Base-by-base conservation (phyloP, 192 early-diverging fungal genomes). In the Podila minutissima region DNA sequence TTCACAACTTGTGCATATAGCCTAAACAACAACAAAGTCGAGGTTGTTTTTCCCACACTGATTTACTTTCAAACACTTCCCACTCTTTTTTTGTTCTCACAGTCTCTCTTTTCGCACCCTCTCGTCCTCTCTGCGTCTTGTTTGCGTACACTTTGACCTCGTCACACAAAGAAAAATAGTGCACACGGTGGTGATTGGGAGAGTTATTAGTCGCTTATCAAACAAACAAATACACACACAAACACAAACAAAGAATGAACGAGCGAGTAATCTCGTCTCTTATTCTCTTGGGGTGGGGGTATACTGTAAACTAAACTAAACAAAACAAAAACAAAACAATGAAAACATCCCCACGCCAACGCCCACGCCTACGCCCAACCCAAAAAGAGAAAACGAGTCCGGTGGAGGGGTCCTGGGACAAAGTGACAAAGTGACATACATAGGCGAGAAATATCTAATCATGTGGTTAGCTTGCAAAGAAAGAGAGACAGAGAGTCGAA, bases 81-180 rank as follows among this genome's bases (percentile, higher is more conserved):
- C 41, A 12, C 38, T 11, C 33, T 41, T 12, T 12, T 41, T 41
- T 41, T 41, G 41, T 46, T 46, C 41, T 46, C 41, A 46, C 41
- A 46, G 41, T 46, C 41, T 17, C 38, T 12, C 41, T 17, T 46
- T 37, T 37, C 10, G 0, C 41, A 26, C 20, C n/a, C 55, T 26
- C n/a, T 24, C 26, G 41, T 46, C 26, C 2, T 58, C 22, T 58
- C 55, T n/a, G 1, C 55, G 17, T 10, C 20, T 22, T 57, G 6
- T 20, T 46, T 46, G 1, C 13, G 41, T 46, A 60, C 59, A 31
- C 59, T 60, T 60, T 60, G 59, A 60, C 59, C 59, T 24, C 59
- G 59, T 60, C 28, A 19, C 59, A 60, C 59, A 60, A 60, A 29
- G 15, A 60, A 46, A 46, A 46, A 46, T 46, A 46, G 41, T 46